phyloP scores from a whole-genome alignment of 2,329 filamentous ascomycete species.

The Teratosphaeriaceae sp. region DNA sequence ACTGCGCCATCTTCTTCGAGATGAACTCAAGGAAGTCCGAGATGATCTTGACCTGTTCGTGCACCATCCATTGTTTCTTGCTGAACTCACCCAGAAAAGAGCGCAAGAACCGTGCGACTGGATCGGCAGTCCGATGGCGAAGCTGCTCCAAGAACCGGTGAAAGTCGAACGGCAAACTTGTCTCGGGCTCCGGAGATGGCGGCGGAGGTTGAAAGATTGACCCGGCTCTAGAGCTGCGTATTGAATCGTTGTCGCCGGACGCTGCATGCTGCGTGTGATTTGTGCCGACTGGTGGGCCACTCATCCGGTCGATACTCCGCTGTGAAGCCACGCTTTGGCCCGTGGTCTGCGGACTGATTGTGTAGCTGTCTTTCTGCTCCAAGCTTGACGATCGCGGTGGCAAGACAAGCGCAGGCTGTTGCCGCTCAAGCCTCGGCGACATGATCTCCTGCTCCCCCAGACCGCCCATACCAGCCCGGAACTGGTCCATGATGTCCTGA shows the following conservation, averaged over 20 bases:
- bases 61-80: slow-evolving; percentile 99
- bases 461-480: slow-evolving; percentile 66
- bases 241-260: slow-evolving; percentile 22
- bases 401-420: slow-evolving; percentile 70
- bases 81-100: slow-evolving; percentile 93
- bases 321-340: slow-evolving; percentile 14
- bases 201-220: slow-evolving; percentile 53
- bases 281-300: slow-evolving; percentile 17
- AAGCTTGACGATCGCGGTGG: slow-evolving; percentile 83
- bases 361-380: slow-evolving; percentile 47
- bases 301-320: slow-evolving; percentile 3
- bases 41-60: slow-evolving; percentile 99
- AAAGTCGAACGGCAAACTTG: slow-evolving; percentile 88
- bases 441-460: slow-evolving; percentile 67
- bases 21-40: slow-evolving; percentile 95
- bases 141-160: slow-evolving; percentile 95
- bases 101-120: slow-evolving; percentile 89
- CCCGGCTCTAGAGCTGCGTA: slow-evolving; percentile 25
- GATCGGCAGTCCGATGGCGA: slow-evolving; percentile 94
- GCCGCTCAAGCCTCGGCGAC: slow-evolving; percentile 78
- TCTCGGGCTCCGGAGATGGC: slow-evolving; percentile 57
- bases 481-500: slow-evolving; percentile 96
- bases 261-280: slow-evolving; percentile 17
- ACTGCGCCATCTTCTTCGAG: slow-evolving; percentile 94
- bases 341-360: slow-evolving; percentile 20